Conservation (phyloP, 306 rosid genomes). For the Abrus precatorius region DNA sequence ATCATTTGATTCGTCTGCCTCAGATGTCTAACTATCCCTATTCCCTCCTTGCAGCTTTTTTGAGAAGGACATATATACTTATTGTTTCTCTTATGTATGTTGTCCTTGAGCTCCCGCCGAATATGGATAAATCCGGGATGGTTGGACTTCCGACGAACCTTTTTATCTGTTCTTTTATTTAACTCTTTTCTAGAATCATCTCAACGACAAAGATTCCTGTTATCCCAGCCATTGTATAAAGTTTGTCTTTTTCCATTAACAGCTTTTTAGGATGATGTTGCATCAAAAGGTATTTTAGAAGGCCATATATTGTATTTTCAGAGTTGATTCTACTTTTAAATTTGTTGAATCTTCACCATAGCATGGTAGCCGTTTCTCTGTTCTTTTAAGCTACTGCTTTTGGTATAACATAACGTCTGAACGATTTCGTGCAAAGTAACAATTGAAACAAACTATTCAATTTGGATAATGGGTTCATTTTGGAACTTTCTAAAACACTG, state of each 20-base stretch:
- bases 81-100: slow-evolving; percentile 61
- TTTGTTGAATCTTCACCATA: not conserved
- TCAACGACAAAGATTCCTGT: slow-evolving; percentile 42
- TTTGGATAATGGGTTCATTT: too few species aligned
- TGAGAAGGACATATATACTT: slow-evolving; percentile 55
- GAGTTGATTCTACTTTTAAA: slow-evolving; percentile 2
- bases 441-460: not conserved
- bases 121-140: slow-evolving; percentile 45
- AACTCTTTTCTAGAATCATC: slow-evolving; percentile 36
- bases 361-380: not conserved
- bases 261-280: slow-evolving; percentile 55
- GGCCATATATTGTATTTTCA: slow-evolving; percentile 49
- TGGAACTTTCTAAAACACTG: too few species aligned
- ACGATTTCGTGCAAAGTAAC: not conserved
- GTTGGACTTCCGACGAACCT: slow-evolving; percentile 43
- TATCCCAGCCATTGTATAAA: slow-evolving; percentile 56
- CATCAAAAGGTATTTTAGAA: slow-evolving; percentile 40
- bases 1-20: slow-evolving; percentile 61
- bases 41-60: slow-evolving; percentile 54
- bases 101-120: slow-evolving; percentile 46
- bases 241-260: slow-evolving; percentile 53
- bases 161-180: slow-evolving; percentile 25
- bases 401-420: not conserved
- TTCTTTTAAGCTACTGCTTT: not conserved
- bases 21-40: slow-evolving; percentile 51